These are phyloP conservation scores for Centaurea solstitialis DNA, from an alignment of 129 eudicot genomes.

Conservation along the genomic window DNA sequence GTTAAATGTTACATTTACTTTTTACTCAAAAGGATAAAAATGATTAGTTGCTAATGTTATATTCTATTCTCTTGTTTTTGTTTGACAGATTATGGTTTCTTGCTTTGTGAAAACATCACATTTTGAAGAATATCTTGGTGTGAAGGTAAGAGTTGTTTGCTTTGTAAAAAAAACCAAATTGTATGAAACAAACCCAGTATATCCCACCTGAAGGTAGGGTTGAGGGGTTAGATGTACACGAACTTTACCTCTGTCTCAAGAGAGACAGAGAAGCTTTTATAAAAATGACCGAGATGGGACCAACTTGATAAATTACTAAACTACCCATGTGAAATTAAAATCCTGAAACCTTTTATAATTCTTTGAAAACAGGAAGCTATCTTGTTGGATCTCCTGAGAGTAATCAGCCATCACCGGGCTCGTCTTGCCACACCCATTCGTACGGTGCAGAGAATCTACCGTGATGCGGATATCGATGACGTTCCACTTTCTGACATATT, in stretches of 20 bases:
- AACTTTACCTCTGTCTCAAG: background rate
- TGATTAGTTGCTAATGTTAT: constrained; percentile 13
- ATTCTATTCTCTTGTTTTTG: constrained; percentile 13
- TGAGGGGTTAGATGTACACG: background rate
- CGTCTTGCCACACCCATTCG: constrained; percentile 88
- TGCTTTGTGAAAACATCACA: constrained; percentile 84
- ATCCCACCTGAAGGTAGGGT: background rate
- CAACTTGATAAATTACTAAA: background rate
- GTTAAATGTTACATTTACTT: background rate
- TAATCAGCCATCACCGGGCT: constrained; percentile 80
- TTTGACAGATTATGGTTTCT: constrained; percentile 63
- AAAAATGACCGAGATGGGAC: too few species aligned
- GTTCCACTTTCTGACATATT: constrained; percentile 52
- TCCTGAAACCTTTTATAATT: background rate
- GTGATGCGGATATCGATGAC: constrained; percentile 56
- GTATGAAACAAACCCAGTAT: background rate
- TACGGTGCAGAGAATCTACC: constrained; percentile 56
- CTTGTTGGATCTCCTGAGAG: constrained; percentile 74
- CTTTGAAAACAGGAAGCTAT: constrained; percentile 60
- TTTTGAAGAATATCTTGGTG: constrained; percentile 72
- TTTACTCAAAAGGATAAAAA: background rate
- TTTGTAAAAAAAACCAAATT: background rate
- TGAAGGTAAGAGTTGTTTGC: constrained; percentile 29
- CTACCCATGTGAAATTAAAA: background rate
- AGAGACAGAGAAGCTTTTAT: too few species aligned